Percentiles rank a stretch among this genome's conserved stretches.
phyloP scores from a whole-genome alignment of 441 rosid species.

The Daphne laureola region DNA sequence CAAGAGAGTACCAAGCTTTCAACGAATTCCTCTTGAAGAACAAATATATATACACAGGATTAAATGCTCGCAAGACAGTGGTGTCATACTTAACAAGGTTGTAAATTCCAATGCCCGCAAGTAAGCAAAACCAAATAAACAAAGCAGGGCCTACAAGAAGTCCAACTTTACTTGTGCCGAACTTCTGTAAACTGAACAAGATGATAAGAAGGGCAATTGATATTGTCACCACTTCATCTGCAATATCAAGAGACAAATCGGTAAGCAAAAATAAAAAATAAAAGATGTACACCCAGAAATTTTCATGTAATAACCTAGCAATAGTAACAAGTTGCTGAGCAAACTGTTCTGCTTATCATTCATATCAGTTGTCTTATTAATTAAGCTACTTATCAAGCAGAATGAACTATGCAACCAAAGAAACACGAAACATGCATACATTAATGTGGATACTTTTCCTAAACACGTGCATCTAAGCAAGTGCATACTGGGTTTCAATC shows the following conservation, averaged over 20 bases:
- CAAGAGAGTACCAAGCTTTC: slow-evolving; percentile 90
- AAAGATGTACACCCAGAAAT: neutral
- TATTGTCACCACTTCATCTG: slow-evolving; percentile 92
- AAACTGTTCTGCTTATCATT: too few relatives aligned
- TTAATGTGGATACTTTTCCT: too few relatives aligned
- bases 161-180: slow-evolving; percentile 97
- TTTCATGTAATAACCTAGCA: too few relatives aligned
- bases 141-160: slow-evolving; percentile 90
- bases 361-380: too few relatives aligned
- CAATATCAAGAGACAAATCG: slow-evolving; percentile 29
- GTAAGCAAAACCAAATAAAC: slow-evolving; percentile 90
- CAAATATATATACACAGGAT: slow-evolving; percentile 80
- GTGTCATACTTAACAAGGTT: slow-evolving; percentile 72
- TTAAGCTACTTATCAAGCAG: too few relatives aligned
- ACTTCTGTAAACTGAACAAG: slow-evolving; percentile 93
- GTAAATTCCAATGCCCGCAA: slow-evolving; percentile 81
- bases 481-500: too few relatives aligned
- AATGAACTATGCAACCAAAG: too few relatives aligned
- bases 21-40: slow-evolving; percentile 80
- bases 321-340: too few relatives aligned
- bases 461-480: too few relatives aligned
- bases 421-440: too few relatives aligned
- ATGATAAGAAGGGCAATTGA: slow-evolving; percentile 85
- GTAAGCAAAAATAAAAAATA: slow-evolving; percentile 7
- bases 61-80: slow-evolving; percentile 78